Evolutionary conservation across 192 early-diverging fungal species (phyloP), one percentile per base, ranked within the genome.

Genomic region (Oehlia diaphana): DNA sequence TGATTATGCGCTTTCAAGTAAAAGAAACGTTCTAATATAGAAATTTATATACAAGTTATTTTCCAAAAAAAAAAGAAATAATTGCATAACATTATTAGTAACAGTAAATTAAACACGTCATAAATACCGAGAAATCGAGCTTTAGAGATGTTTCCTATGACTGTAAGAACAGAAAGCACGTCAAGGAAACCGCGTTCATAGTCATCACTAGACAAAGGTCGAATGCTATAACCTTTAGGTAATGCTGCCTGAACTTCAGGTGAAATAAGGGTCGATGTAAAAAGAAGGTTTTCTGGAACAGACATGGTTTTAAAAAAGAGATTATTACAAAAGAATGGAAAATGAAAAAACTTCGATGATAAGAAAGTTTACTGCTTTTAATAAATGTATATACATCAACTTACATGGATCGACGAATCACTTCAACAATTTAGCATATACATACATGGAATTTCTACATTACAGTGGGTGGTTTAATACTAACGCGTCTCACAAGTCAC

Each of bases 1-100:
- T 96, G 88, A 80, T 89, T 94, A 79, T 92, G 92, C 9, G 89
- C 79, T 83, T 93, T 91, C 58, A 96, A 79, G 81, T 94, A 95
- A 63, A 89, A 77, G 84, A 91, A 95, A 4, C 94, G 90, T 35
- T 92, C 90, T 90, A 79, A 23, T 37, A 37, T 73, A 49, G 37
- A 63, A 77, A 14, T 35, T 61, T 58, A 61, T 61, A 8, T 9
- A 28, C 2, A 12, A 13, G 14, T 26, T 2, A 19, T 53, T 13
- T 23, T 2, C 49, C 19, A 44, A 0, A 58, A 21, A 21, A 21
- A 1, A 21, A 21, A 0, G 6, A 37, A 37, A 53, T 53, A 16
- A 16, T 53, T 19, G 16, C 53, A 58, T 16, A 58, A 58, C 1
- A 7, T 10, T 28, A 16, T n/a, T 2, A 49, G n/a, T 4, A 9